Evolutionary conservation across 2,329 filamentous ascomycete genomes (phyloP), one percentile per base, ranked within the genome.

Genomic region (Aureobasidium melanogenum): DNA sequence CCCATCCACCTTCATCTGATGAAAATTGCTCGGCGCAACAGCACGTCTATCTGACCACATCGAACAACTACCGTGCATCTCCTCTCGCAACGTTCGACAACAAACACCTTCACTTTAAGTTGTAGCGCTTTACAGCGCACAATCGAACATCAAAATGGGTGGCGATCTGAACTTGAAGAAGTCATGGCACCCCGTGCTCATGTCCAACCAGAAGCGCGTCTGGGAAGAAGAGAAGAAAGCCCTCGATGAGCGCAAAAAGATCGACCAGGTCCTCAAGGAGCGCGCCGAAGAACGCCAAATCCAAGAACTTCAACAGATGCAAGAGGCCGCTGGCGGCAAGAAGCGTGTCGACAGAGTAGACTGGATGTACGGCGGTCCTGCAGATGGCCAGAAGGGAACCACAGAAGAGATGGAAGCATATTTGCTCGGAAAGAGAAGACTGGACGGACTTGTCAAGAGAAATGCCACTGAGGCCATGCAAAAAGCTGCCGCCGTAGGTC

Each of bases 341-440:
- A 92, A 91, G 70, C 83, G 88, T 58, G 77, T 88, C 32, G 87
- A 93, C 68, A 86, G 91, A 38, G 93, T 99, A 28, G 94, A 97
- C 69, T 99, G 94, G 90, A 97, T 99, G 91, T 99, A 99, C 75
- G 85, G 88, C 68, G 93, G 93, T 1, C 91, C 94, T 8, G 88
- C 87, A 54, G 82, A 80, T 61, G 89, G 90, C 38, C 87, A 89
- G 69, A 79, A 80, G n/a, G 88, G 88, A 32, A 89, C 84, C 41
- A 84, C 83, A 26, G 93, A 97, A 73, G 94, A 97, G 75, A 91
- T 90, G 77, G 94, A 99, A 71, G 91, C 89, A 4, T 99, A 96
- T 72, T 76, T 99, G 1, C 80, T 99, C 15, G 94, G 94, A 57
- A 97, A 97, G 79, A 83, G 94, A 62, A 84, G 92, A 62, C 93